A percentile compares a stretch with the other conserved stretches of the same genome.
Evolutionary conservation across 2,329 filamentous ascomycete genomes (phyloP).

Genomic region (Grosmannia serpens): DNA sequence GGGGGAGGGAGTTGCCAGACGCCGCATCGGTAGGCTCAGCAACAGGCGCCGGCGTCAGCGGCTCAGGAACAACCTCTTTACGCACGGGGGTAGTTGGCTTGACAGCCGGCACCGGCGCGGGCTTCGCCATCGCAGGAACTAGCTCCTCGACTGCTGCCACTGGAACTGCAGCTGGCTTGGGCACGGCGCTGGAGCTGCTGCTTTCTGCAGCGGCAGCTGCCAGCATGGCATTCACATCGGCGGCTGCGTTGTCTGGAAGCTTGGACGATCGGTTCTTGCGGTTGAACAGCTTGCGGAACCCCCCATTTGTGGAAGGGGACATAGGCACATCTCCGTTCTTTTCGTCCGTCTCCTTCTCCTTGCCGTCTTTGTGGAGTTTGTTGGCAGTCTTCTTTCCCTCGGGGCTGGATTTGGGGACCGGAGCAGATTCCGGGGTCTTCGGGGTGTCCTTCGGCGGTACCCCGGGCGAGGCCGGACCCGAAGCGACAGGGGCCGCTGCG

Average conservation of each 20-base stretch:
- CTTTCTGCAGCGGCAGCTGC: slow-evolving; percentile 19
- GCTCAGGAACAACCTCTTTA: slow-evolving; percentile 5
- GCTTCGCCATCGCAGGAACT: slow-evolving; percentile 11
- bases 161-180: background rate
- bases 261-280: slow-evolving; percentile 51
- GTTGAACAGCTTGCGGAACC: slow-evolving; percentile 55
- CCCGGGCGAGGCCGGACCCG: slow-evolving; percentile 17
- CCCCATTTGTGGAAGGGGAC: slow-evolving; percentile 20
- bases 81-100: slow-evolving; percentile 1
- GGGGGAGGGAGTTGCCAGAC: slow-evolving; percentile 39
- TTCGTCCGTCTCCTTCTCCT: slow-evolving; percentile 16
- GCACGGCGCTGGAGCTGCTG: background rate
- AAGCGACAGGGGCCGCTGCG: background rate
- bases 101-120: background rate
- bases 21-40: slow-evolving; percentile 30
- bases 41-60: slow-evolving; percentile 13
- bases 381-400: slow-evolving; percentile 36
- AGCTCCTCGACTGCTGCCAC: background rate
- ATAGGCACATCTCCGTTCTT: slow-evolving; percentile 12
- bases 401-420: slow-evolving; percentile 27
- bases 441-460: slow-evolving; percentile 25
- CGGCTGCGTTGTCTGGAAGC: slow-evolving; percentile 39
- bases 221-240: slow-evolving; percentile 40
- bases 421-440: slow-evolving; percentile 22
- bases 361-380: slow-evolving; percentile 44